Evolutionary conservation across 148 eudicot genomes (phyloP), one percentile per base, ranked within the genome.

Genomic region (Bassia scoparia): DNA sequence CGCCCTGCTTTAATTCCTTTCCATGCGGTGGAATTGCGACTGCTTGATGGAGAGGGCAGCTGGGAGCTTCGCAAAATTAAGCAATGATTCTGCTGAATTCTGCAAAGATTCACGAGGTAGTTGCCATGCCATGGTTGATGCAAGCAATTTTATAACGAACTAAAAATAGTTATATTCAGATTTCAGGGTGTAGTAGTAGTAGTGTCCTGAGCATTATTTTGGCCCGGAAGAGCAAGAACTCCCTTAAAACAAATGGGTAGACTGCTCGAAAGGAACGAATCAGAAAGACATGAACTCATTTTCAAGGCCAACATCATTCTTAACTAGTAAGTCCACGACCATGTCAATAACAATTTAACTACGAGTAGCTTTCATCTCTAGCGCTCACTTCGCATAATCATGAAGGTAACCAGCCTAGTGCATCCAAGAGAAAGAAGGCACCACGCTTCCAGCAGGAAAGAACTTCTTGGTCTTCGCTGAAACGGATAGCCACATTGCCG

Each of bases 1-100:
- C 97, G 97, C 63, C 97, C 98, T 69, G 98, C 98, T 66, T 82
- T 94, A 73, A 94, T 94, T 74, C 96, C 93, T 35, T 91, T 89
- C 89, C 98, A 94, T 79, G 76, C 85, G 14, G 67, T 68, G 85
- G 97, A 94, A 81, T 80, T 94, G 67, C 83, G 91, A 72, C 77
- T 94, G 75, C 84, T 91, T 43, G 98, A 91, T 65, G 98, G 98
- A n/a, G 97, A 94, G 80, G 98, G 98, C 17, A 88, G 85, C 61
- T 91, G 97, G 98, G 97, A 94, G 84, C 97, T 91, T 73, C 90
- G 96, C 33, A 80, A 68, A 80, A 75, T 76, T 46, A 65, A 76
- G 71, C 76, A 76, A 23, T 65, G 67, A 71, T 58, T 23, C 72
- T 58, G 26, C 48, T 21, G 62, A 37, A 10, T 35, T 63, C 60